Conservation (phyloP, 345 rosid genomes). For the Kandelia obovata region DNA sequence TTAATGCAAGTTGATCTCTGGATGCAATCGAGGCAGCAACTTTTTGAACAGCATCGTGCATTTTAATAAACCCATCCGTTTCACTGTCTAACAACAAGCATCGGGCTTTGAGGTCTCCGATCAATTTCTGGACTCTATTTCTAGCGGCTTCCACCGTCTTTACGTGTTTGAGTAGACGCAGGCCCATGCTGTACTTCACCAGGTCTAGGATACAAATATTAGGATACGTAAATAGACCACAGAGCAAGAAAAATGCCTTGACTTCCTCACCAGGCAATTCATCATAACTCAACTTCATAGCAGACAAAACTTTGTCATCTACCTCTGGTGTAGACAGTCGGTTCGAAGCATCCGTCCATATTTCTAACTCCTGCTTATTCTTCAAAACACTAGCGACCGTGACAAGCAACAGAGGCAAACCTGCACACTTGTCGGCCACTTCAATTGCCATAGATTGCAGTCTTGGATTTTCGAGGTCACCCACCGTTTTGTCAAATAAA, state of each 20-base stretch:
- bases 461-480: not conserved
- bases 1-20: not conserved
- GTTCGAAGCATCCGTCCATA: conserved; percentile 1
- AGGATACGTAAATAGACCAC: conserved; percentile 8
- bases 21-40: not conserved
- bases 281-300: conserved; percentile 2
- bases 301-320: not conserved
- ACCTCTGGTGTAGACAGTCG: not conserved
- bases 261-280: not conserved
- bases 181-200: conserved; percentile 2
- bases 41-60: conserved; percentile 7
- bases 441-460: not conserved
- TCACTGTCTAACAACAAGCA: not conserved
- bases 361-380: not conserved
- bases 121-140: not conserved
- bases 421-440: not conserved
- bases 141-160: not conserved
- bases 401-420: conserved; percentile 15
- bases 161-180: conserved; percentile 1
- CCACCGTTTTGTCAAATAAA: conserved; percentile 3
- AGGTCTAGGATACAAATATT: not conserved
- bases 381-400: conserved; percentile 7
- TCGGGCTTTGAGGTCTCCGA: not conserved
- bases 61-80: not conserved
- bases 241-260: conserved; percentile 4